Evolutionary conservation across 306 rosid species (phyloP).

Genomic region (Purshia tridentata): DNA sequence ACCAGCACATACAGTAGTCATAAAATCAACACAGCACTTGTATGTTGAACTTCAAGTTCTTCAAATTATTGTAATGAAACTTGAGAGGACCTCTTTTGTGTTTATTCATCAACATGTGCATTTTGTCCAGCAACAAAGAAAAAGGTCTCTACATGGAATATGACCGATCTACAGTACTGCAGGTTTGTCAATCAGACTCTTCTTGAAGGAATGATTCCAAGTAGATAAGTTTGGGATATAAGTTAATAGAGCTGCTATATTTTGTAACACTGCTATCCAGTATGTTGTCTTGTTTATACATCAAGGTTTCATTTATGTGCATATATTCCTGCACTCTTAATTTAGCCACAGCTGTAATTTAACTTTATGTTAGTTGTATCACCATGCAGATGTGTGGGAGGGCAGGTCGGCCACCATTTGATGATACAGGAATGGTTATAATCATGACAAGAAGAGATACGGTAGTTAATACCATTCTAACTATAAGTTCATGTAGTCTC

Average conservation of each 20-base stretch:
- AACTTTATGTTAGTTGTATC: slow-evolving; percentile 4
- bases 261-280: background rate
- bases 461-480: slow-evolving; percentile 40
- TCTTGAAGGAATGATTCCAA: background rate
- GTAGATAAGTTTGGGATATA: background rate
- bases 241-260: background rate
- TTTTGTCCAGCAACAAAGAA: slow-evolving; percentile 80
- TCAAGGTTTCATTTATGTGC: background rate
- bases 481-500: slow-evolving; percentile 4
- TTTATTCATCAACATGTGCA: slow-evolving; percentile 31
- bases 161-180: slow-evolving; percentile 84
- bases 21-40: slow-evolving; percentile 97
- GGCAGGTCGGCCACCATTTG: slow-evolving; percentile 99
- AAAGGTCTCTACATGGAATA: slow-evolving; percentile 94
- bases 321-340: background rate
- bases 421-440: slow-evolving; percentile 94
- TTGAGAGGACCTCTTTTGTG: slow-evolving; percentile 16
- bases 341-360: slow-evolving; percentile 6
- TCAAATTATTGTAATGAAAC: slow-evolving; percentile 10
- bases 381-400: slow-evolving; percentile 84
- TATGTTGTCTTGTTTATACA: background rate
- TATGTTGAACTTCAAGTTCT: slow-evolving; percentile 37
- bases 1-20: slow-evolving; percentile 97
- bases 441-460: slow-evolving; percentile 98
- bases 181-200: slow-evolving; percentile 50